phyloP scores from a whole-genome alignment of 2,329 filamentous ascomycete species.

The Ascochyta clinopodiicola region DNA sequence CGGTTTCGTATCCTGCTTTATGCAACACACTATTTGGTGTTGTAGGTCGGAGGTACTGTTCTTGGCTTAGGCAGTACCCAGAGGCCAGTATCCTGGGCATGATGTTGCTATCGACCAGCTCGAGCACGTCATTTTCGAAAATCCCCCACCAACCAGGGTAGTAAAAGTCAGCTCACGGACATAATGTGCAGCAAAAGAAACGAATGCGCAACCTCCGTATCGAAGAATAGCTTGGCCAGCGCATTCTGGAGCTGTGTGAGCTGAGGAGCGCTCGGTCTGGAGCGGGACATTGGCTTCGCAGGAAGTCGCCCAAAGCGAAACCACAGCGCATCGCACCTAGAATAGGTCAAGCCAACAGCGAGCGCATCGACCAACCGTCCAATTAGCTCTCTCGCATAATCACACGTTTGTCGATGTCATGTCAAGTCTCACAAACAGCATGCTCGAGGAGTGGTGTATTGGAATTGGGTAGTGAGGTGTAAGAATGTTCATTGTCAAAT shows the following conservation, averaged over 20 bases:
- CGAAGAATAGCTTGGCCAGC: no score
- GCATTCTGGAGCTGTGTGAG: no score
- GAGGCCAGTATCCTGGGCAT: slow-evolving; percentile 15
- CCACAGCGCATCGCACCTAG: no score
- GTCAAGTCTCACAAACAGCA: no score
- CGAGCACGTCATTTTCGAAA: slow-evolving; percentile 21
- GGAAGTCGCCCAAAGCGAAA: no score
- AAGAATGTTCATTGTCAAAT: no score
- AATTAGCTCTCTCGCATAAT: no score
- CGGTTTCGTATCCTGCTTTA: background rate
- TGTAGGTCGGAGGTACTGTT: background rate
- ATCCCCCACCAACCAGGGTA: background rate
- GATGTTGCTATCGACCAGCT: slow-evolving; percentile 20
- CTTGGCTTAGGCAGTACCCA: slow-evolving; percentile 20
- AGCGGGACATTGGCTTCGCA: background rate
- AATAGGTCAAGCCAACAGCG: no score
- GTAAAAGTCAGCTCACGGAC: background rate
- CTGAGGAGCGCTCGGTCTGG: background rate
- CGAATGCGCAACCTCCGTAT: background rate
- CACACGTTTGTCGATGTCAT: no score
- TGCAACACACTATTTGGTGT: background rate
- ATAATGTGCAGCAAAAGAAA: background rate
- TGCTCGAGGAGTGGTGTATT: no score
- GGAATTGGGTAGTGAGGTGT: no score
- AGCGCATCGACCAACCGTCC: no score